phyloP scores from a whole-genome alignment of 2,329 filamentous ascomycete species.

The Pseudogymnoascus destructans region DNA sequence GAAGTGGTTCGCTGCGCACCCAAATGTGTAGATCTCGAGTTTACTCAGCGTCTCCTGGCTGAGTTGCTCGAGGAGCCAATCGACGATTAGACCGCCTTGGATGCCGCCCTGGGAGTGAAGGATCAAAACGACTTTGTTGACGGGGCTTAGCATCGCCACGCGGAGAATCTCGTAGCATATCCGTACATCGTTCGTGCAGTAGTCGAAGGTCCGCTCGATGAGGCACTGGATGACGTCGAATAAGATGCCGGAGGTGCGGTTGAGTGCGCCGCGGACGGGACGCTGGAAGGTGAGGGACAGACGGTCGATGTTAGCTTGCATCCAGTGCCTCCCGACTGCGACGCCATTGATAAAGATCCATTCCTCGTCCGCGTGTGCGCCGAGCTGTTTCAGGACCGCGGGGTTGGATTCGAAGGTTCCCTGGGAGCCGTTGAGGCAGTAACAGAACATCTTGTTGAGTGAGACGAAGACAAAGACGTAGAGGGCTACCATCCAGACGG shows the following conservation, averaged over 20 bases:
- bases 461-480: slow-evolving; percentile 30
- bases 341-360: slow-evolving; percentile 78
- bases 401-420: slow-evolving; percentile 39
- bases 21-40: slow-evolving; percentile 67
- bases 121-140: slow-evolving; percentile 54
- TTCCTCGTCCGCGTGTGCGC: slow-evolving; percentile 45
- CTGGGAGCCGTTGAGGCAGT: slow-evolving; percentile 38
- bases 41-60: slow-evolving; percentile 52
- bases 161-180: slow-evolving; percentile 50
- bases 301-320: slow-evolving; percentile 57
- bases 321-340: slow-evolving; percentile 48
- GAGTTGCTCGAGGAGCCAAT: slow-evolving; percentile 64
- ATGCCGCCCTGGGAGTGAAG: slow-evolving; percentile 69
- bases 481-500: slow-evolving; percentile 34
- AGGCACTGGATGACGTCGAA: slow-evolving; percentile 70
- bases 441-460: slow-evolving; percentile 40
- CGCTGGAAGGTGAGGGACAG: slow-evolving; percentile 60
- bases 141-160: slow-evolving; percentile 45
- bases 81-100: slow-evolving; percentile 57
- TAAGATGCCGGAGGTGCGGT: slow-evolving; percentile 56
- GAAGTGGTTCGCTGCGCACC: slow-evolving; percentile 67
- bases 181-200: slow-evolving; percentile 55
- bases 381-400: slow-evolving; percentile 35
- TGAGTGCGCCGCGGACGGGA: slow-evolving; percentile 60
- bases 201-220: slow-evolving; percentile 60